Percentiles rank a stretch among this genome's conserved stretches.
phyloP scores from a whole-genome alignment of 192 early-diverging fungal species.

The Endogone sp. region DNA sequence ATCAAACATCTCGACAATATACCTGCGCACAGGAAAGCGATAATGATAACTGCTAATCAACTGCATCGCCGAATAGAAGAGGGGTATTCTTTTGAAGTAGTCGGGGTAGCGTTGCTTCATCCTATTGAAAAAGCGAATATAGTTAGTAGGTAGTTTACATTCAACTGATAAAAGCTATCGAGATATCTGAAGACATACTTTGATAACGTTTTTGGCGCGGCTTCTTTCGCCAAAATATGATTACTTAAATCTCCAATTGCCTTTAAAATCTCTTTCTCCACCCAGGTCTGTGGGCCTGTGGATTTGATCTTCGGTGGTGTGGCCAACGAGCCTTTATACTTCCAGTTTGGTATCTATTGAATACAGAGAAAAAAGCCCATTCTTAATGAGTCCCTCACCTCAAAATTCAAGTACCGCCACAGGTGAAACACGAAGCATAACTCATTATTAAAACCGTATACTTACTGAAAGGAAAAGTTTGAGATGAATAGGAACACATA shows the following conservation, averaged over 20 bases:
- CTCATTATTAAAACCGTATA: too few relatives aligned
- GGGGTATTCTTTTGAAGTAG: slow-evolving; percentile 44
- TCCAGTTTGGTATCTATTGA: slow-evolving; percentile 44
- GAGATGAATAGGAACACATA: slow-evolving; percentile 66
- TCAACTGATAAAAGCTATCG: too few relatives aligned
- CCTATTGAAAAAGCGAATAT: slow-evolving; percentile 28
- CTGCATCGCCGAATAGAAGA: slow-evolving; percentile 60
- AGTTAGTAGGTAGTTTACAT: slow-evolving; percentile 2
- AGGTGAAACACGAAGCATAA: too few relatives aligned
- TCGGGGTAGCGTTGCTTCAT: slow-evolving; percentile 55
- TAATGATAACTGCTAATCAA: slow-evolving; percentile 67
- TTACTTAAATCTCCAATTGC: slow-evolving; percentile 77
- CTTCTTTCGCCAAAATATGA: slow-evolving; percentile 75
- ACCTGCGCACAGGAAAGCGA: slow-evolving; percentile 65
- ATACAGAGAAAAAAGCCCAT: slow-evolving; percentile 1
- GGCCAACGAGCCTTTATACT: slow-evolving; percentile 30
- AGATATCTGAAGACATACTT: slow-evolving; percentile 33
- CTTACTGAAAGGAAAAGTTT: slow-evolving; percentile 57
- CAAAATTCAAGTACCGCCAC: too few relatives aligned
- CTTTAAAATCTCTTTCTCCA: slow-evolving; percentile 64
- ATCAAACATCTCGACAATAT: slow-evolving; percentile 76
- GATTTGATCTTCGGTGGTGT: slow-evolving; percentile 36
- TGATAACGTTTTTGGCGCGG: slow-evolving; percentile 66
- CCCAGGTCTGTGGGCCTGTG: slow-evolving; percentile 21
- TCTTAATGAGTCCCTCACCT: neutral